These are phyloP conservation scores for Gloeophyllum trabeum DNA, from an alignment of 768 basidiomycete species.

Conservation along the genomic window DNA sequence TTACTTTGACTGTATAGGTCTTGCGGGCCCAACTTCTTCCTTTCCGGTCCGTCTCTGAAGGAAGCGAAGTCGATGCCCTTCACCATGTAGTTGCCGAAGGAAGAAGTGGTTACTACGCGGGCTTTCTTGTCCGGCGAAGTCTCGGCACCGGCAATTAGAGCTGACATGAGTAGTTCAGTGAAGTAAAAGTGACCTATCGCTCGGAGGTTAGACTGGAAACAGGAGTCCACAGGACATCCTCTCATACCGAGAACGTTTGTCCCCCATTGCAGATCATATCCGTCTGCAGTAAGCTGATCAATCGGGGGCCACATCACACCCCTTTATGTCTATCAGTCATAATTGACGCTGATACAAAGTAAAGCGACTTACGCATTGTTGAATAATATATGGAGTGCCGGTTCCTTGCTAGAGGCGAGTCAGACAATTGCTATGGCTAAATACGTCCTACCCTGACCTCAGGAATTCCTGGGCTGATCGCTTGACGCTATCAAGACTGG, in stretches of 20 bases:
- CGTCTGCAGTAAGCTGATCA: slow-evolving; percentile 22
- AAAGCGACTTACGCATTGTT: slow-evolving; percentile 10
- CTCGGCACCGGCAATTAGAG: slow-evolving; percentile 17
- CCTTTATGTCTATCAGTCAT: slow-evolving; percentile 8
- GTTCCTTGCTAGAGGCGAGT: slow-evolving; percentile 8
- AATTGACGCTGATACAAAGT: neutral
- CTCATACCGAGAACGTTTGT: slow-evolving; percentile 25
- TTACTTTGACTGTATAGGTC: slow-evolving; percentile 20
- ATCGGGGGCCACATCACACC: slow-evolving; percentile 20
- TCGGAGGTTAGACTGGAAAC: slow-evolving; percentile 1
- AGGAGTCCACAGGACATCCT: neutral
- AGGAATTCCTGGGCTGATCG: slow-evolving; percentile 14
- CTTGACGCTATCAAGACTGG: slow-evolving; percentile 11
- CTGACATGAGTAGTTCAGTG: slow-evolving; percentile 23
- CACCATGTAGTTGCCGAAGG: slow-evolving; percentile 13
- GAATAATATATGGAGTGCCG: slow-evolving; percentile 12
- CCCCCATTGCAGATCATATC: slow-evolving; percentile 29
- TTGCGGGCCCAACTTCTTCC: slow-evolving; percentile 3
- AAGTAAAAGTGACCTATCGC: slow-evolving; percentile 20
- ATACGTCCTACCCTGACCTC: slow-evolving; percentile 7
- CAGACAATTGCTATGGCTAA: neutral
- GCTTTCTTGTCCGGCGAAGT: slow-evolving; percentile 19
- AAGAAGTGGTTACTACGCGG: slow-evolving; percentile 24
- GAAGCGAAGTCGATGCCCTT: slow-evolving; percentile 13
- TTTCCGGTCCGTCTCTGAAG: slow-evolving; percentile 15